A percentile compares a stretch with the other conserved stretches of the same genome.
Evolutionary conservation across 2,329 filamentous ascomycete species (phyloP).

Genomic region (Calonectria naviculata): DNA sequence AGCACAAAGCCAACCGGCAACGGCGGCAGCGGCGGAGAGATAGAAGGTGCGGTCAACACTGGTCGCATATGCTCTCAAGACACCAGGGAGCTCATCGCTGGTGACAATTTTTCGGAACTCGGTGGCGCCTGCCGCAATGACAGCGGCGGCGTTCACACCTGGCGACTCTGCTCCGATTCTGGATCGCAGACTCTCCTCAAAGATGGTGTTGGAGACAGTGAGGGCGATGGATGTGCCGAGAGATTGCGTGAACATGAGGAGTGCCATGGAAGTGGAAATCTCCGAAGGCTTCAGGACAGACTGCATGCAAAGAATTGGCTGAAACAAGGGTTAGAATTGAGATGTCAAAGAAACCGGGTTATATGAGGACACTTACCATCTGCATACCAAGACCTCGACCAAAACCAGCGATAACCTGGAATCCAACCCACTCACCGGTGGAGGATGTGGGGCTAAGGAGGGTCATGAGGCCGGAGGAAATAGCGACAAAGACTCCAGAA

Average conservation of each 20-base stretch:
- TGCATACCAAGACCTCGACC: conserved; percentile 2
- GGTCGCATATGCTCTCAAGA: not conserved
- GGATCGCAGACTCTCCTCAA: not conserved
- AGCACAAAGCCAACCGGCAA: not conserved
- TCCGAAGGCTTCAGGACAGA: not conserved
- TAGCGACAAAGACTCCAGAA: not conserved
- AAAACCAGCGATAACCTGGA: not conserved
- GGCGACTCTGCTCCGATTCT: not conserved
- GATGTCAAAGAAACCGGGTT: too few species aligned
- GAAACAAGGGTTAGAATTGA: not conserved
- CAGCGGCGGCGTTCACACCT: not conserved
- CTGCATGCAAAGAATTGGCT: conserved; percentile 1
- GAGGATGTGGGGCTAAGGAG: not conserved
- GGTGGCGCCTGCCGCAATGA: not conserved
- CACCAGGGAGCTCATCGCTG: not conserved
- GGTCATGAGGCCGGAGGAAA: not conserved
- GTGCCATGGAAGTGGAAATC: not conserved
- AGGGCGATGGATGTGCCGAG: not conserved
- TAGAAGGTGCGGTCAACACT: conserved; percentile 1
- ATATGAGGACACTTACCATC: not conserved
- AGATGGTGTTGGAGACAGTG: not conserved
- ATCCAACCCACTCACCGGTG: not conserved
- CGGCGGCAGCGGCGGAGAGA: not conserved
- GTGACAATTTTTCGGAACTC: not conserved
- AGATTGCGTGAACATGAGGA: not conserved